Evolutionary conservation across 208 protist genomes (phyloP).

Genomic region (Trypanosoma vivax): DNA sequence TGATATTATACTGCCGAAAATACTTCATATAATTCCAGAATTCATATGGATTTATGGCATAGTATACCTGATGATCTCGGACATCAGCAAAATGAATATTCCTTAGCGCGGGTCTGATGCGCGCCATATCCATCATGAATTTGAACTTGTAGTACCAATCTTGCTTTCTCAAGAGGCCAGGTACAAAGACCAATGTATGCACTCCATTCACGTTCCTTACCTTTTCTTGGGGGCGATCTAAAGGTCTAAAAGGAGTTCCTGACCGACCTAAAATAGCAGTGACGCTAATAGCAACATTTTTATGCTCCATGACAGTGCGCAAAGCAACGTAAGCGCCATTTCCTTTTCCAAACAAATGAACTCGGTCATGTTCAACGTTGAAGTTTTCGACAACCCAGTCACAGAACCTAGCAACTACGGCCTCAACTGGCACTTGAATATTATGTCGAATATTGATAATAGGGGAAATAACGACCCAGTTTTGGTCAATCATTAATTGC

Average conservation of each 20-base stretch:
- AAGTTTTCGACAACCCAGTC: constrained; percentile 78
- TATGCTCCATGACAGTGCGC: constrained; percentile 67
- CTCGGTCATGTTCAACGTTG: constrained; percentile 61
- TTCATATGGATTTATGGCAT: constrained; percentile 84
- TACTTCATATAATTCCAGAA: constrained; percentile 88
- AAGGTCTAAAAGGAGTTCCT: constrained; percentile 65
- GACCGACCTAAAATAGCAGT: constrained; percentile 67
- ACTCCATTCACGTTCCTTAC: constrained; percentile 78
- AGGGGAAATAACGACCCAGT: constrained; percentile 74
- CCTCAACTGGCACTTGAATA: constrained; percentile 70
- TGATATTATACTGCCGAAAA: constrained; percentile 79
- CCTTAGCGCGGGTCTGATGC: constrained; percentile 55
- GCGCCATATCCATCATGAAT: constrained; percentile 82
- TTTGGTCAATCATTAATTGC: constrained; percentile 62
- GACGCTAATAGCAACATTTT: constrained; percentile 66
- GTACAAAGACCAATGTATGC: constrained; percentile 75
- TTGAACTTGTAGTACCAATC: constrained; percentile 90
- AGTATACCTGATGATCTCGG: constrained; percentile 82
- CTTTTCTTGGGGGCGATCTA: constrained; percentile 67
- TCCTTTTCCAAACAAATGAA: constrained; percentile 84
- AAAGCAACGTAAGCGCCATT: constrained; percentile 74
- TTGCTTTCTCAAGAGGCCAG: constrained; percentile 71
- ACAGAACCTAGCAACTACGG: constrained; percentile 77
- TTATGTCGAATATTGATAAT: constrained; percentile 75
- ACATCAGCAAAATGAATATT: constrained; percentile 88